Evolutionary conservation across 495 filamentous ascomycete genomes (phyloP), one percentile per base, ranked within the genome.

Genomic region (Aspergillus bridgeri): DNA sequence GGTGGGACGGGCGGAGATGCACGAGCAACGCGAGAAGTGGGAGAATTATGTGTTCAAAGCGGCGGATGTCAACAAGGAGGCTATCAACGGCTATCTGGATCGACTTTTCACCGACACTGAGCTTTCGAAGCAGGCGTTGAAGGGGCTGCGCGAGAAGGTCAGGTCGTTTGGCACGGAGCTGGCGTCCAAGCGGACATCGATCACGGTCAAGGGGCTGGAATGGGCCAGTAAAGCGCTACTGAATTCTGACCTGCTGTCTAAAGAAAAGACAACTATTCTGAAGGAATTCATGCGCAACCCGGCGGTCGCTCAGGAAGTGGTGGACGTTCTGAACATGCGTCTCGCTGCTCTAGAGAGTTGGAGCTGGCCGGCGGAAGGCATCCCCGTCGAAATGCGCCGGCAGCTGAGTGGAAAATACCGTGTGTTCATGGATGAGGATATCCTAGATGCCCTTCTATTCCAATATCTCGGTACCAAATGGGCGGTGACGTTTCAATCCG

Each of bases 321-420:
- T 78, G 2, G 85, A 89, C 64, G 85, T 89, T 17, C 67, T 89
- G 44, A 89, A 88, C 60, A 86, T 89, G 83, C 75, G 86, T 13
- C 77, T 87, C 46, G 74, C 81, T 0, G 70, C 81, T 4, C 63
- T 89, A 13, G 71, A 80, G 1, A 78, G 70, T 20, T 89, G 86
- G 86, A 67, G 69, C n/a, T 89, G 85, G 86, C 77, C 76, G 7
- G 53, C 65, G 0, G 71, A 76, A 20, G 78, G 74, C 5, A 69
- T 89, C 6, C 70, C 76, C 0, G 54, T 90, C 2, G 84, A 87
- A 51, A 81, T 84, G 74, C 76, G 83, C 25, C 78, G 83, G 13
- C 81, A 87, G 54, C 69, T 89, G 29, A 87, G 83, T 57, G 84
- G 85, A 0, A 78, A 80, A 52, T 84, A 83, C 53, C 78, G 78